Conservation (phyloP, 257 asterid genomes). For the Nicotiana noctiflora region DNA sequence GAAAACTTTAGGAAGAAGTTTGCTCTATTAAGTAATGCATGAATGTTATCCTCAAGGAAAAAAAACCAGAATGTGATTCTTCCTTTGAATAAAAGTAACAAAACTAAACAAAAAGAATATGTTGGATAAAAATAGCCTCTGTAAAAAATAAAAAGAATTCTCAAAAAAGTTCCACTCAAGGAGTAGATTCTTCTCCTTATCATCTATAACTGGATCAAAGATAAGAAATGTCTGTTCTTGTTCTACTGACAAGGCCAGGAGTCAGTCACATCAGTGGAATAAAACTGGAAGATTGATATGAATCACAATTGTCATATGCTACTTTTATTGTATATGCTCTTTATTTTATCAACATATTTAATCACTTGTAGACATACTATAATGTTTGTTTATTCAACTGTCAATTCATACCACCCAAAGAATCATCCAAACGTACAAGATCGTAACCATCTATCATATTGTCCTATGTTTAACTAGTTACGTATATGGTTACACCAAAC, state of each 20-base stretch:
- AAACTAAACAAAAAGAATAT: constrained; percentile 41
- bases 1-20: constrained; percentile 26
- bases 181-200: constrained; percentile 31
- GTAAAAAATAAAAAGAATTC: constrained; percentile 19
- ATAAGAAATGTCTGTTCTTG: not conserved
- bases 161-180: constrained; percentile 14
- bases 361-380: not conserved
- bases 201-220: not conserved
- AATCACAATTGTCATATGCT: not conserved
- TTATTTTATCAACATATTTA: not conserved
- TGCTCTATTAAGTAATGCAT: constrained; percentile 10
- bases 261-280: constrained; percentile 12
- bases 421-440: not conserved
- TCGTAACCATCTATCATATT: not conserved
- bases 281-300: constrained; percentile 7
- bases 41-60: constrained; percentile 14
- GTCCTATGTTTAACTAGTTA: not conserved
- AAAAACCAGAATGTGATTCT: constrained; percentile 52
- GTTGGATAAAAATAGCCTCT: constrained; percentile 39
- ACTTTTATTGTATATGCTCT: not conserved
- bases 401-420: not conserved
- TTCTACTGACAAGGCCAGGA: constrained; percentile 8
- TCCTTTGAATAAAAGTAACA: constrained; percentile 22
- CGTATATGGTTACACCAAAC: not conserved
- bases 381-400: not conserved